A percentile compares a stretch with the other conserved stretches of the same genome.
phyloP scores from a whole-genome alignment of 805 yeast genomes.

The Metschnikowia drakensbergensis region DNA sequence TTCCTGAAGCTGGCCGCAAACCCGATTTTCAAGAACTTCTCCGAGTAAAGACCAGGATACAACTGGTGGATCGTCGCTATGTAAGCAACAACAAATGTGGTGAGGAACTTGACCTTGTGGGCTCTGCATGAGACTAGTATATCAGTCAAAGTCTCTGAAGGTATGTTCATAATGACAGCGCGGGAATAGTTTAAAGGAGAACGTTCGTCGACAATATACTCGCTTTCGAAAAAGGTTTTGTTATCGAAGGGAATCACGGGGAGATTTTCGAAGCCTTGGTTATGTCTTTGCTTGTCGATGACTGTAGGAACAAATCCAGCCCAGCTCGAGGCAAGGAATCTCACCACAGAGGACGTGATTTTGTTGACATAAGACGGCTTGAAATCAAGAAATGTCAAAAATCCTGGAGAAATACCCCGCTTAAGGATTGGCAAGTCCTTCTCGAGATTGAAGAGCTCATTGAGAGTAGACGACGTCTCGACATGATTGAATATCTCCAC shows the following conservation, averaged over 20 bases:
- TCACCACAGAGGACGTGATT: conserved; percentile 1
- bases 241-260: conserved; percentile 6
- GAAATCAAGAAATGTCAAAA: conserved; percentile 2
- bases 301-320: conserved; percentile 8
- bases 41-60: conserved; percentile 5
- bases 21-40: conserved; percentile 8
- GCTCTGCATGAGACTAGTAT: conserved; percentile 5
- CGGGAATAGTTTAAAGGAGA: conserved; percentile 6
- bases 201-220: conserved; percentile 1
- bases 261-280: conserved; percentile 8
- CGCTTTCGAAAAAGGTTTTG: conserved; percentile 9
- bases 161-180: conserved; percentile 5
- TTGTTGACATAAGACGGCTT: conserved; percentile 5
- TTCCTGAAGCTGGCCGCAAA: conserved; percentile 10
- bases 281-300: conserved; percentile 9
- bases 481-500: conserved; percentile 8
- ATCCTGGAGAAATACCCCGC: conserved; percentile 7
- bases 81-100: conserved; percentile 7
- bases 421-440: conserved; percentile 8
- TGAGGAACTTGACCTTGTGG: conserved; percentile 7
- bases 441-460: conserved; percentile 5
- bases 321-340: conserved; percentile 4
- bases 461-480: not conserved
- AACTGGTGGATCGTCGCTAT: conserved; percentile 8
- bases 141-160: not conserved